Base-by-base conservation (phyloP, 75 land plant species). In the Isoetes taiwanensis region DNA sequence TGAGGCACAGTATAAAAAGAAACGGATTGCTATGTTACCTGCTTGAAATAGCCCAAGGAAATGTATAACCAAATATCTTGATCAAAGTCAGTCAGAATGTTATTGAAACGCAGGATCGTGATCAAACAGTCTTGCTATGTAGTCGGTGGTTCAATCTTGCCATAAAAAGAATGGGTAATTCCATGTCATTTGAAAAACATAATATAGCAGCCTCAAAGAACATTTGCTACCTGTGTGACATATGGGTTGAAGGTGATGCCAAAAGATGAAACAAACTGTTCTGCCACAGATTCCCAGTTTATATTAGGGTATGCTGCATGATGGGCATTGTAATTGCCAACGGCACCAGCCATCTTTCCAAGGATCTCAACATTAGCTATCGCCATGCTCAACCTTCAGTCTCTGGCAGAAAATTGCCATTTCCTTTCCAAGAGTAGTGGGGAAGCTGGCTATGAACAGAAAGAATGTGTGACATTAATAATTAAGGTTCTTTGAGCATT, bases 291-390 rank as follows among this genome's bases (percentile, higher is more conserved):
- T 32, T 75, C 80, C 97, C 97, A 91, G 57, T 81, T 64, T 34
- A 87, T 52, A 33, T 73, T 43, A 24, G 97, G 97, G 62, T 91
- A 87, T n/a, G 97, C 87, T 58, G 67, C 71, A 50, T 78, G 52
- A 69, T 91, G 95, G 17, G 97, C 95, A 77, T 91, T 91, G 57
- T 91, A 91, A 46, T 87, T 91, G 29, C 97, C 97, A 39, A 91
- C 97, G 23, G 97, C 97, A 41, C 97, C 97, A 52, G 97, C 97
- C 72, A 91, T 83, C 56, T 91, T 91, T 23, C 97, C 97, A 46
- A 68, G 41, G 10, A 78, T 39, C 48, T 67, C 62, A 41, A 81
- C 72, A 30, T 60, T 33, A 41, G 84, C 67, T 43, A 87, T 62
- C 41, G 27, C 55, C 33, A 41, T 73, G 69, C 59, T 83, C 83